phyloP scores from a whole-genome alignment of 306 rosid species.

The Medicago truncatula region MtrunA17r5.0-ANR NC_053043.1:32628501-32629000 shows the following conservation, averaged over 20 bases:
- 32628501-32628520: no score
- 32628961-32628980: neutral
- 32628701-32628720: conserved; percentile 75
- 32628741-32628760: conserved; percentile 78
- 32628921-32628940: neutral
- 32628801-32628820: no score
- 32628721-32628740: conserved; percentile 72
- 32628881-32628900: no score
- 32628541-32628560: neutral
- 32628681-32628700: conserved; percentile 72
- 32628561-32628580: neutral
- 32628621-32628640: conserved; percentile 26
- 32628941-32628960: neutral
- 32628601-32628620: conserved; percentile 17
- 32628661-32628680: conserved; percentile 84
- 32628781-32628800: conserved; percentile 48
- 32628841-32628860: conserved; percentile 7
- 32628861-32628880: neutral
- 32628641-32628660: conserved; percentile 30
- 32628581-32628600: conserved; percentile 8
- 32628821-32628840: neutral
- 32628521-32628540: no score
- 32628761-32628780: conserved; percentile 48
- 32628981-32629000: neutral
- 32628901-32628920: neutral